Evolutionary conservation across 108 stramenopile genomes (phyloP), one percentile per base, ranked within the genome.

Genomic region (Nitzschia sp.): DNA sequence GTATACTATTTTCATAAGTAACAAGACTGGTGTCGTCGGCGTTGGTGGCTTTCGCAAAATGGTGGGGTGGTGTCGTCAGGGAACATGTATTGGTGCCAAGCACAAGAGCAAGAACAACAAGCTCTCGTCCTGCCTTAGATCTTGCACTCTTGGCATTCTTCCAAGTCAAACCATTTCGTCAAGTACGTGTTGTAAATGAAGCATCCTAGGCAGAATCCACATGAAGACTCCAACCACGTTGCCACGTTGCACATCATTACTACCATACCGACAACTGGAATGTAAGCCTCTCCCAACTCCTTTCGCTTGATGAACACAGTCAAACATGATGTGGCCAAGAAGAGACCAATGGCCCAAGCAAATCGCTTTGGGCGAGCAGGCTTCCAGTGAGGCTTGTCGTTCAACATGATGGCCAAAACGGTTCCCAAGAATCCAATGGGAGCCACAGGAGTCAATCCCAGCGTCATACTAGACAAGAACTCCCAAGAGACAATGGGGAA

Each of bases 281-380:
- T 70, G 53, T 65, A 57, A 19, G 40, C 40, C n/a, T 24, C 44
- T 7, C 72, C 65, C 20, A 81, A 29, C 39, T 77, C 67, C 37
- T 77, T 37, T 41, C 59, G 65, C 19, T 58, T 21, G 6, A 42
- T 52, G 24, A 73, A 34, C 17, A 80, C 37, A 17, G 60, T 66
- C 50, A 73, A 69, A 57, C 75, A 83, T 2, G 57, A 51, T 10
- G 57, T 5, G 15, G 75, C 78, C 22, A 80, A 57, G 44, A 66
- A 66, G 29, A 83, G 41, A 15, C 82, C 82, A 70, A 83, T 71
- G 21, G 58, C 17, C 82, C 82, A 83, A 7, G 82, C 82, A 68
- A 83, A 83, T n/a, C 82, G 71, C 41, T 83, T 83, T 10, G 82
- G 79, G 8, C 61, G 63, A 14, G 82, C 82, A 53, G 82, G 82